These are phyloP conservation scores for Solanum pinnatisectum DNA, from an alignment of 257 asterid genomes.

Conservation along the genomic window DNA sequence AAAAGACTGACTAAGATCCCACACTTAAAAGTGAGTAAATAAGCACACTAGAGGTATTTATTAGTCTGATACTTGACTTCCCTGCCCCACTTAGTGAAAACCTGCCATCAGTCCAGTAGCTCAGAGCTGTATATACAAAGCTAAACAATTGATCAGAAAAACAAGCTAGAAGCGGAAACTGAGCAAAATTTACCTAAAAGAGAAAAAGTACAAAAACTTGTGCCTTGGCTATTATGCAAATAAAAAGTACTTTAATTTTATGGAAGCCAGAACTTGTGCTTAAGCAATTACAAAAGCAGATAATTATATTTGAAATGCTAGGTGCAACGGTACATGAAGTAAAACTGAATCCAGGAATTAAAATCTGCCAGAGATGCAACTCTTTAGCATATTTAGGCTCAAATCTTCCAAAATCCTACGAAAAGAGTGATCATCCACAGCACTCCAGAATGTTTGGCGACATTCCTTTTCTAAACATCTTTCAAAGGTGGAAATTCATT, in stretches of 20 bases:
- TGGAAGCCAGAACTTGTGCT: neutral
- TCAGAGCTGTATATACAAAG: neutral
- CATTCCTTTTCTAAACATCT: neutral
- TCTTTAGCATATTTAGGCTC: neutral
- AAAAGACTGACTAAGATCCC: neutral
- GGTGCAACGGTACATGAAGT: neutral
- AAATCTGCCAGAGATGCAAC: neutral
- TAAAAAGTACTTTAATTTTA: neutral
- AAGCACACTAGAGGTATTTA: neutral
- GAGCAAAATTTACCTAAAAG: neutral
- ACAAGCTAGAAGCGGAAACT: neutral
- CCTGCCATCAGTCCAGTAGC: neutral
- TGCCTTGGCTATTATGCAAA: neutral
- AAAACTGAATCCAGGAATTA: neutral
- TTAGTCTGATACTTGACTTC: neutral
- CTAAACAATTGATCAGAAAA: neutral
- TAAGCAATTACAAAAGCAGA: neutral
- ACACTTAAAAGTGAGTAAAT: neutral
- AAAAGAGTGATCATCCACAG: neutral
- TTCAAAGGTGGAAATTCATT: neutral
- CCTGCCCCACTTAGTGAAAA: neutral
- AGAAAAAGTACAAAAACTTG: neutral
- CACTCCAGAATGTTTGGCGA: neutral
- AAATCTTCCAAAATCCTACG: neutral
- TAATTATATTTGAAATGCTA: neutral